Base-by-base conservation (phyloP, 305 asterid genomes). In the Solanum aculeatissimum region DNA sequence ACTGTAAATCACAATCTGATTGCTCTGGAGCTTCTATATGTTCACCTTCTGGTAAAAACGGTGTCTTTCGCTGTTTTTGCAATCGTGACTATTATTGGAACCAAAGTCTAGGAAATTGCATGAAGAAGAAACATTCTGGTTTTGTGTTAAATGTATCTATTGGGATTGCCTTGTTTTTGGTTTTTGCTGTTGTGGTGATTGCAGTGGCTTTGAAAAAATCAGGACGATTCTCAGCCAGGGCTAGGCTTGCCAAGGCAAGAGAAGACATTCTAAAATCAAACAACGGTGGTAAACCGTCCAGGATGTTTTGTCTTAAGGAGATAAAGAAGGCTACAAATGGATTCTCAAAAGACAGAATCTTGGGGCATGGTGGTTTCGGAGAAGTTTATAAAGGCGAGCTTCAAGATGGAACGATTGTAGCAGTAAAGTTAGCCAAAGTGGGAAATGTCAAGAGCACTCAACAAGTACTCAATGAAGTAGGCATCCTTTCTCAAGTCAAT, bases 401-500 rank as follows among this genome's bases (percentile, higher is more conserved):
- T 70, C 79, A 70, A 1, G 90, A 90, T 80, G 91, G 92, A 42
- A 88, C 85, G 0, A 51, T 80, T 58, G 92, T 88, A 81, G 92
- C 91, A 19, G 88, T 90, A 81, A 90, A 90, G 86, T 85, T 87
- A 9, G 92, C 92, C 4, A 90, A 87, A 86, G 87, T 90, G 45
- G 91, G 92, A 9, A 85, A 90, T 81, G 5, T 86, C 35, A 90
- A 87, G 83, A 90, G 91, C 86, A 90, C 88, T 19, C 84, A 88
- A 63, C 92, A 90, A 74, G 90, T 90, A 32, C 85, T 90, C 45
- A 88, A 90, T 84, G 92, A 90, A 85, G 87, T 90, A 3, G 89
- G 83, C 66, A 84, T 90, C 25, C 92, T 90, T 77, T 90, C 92
- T 72, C 92, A 90, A 86, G 92, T 90, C 86, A 90, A 90, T 84